These are phyloP conservation scores for Myrica gale DNA, from an alignment of 306 rosid genomes.

Conservation along the genomic window DNA sequence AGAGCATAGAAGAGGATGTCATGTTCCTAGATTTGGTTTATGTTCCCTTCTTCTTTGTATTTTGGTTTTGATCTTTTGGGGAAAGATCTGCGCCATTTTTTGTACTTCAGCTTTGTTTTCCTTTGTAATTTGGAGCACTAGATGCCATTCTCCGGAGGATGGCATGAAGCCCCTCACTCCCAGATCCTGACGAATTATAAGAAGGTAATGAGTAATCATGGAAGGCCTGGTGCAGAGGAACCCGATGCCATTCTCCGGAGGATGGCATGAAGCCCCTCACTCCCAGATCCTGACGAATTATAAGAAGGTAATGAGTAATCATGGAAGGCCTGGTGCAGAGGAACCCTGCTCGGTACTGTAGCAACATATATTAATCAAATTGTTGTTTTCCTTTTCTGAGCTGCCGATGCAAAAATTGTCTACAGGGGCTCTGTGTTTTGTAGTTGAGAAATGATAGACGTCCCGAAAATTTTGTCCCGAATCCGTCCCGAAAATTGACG, in stretches of 20 bases:
- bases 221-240: slow-evolving; percentile 19
- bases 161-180: not conserved
- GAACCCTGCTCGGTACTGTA: no score
- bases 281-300: no score
- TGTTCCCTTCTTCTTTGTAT: slow-evolving; percentile 26
- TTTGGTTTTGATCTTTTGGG: slow-evolving; percentile 27
- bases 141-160: not conserved
- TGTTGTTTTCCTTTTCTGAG: no score
- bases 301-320: no score
- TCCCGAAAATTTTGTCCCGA: no score
- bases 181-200: not conserved
- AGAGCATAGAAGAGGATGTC: not conserved
- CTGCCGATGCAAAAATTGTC: no score
- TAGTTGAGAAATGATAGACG: no score
- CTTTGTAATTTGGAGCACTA: not conserved
- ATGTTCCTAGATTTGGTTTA: not conserved
- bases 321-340: no score
- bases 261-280: no score
- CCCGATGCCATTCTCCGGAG: no score
- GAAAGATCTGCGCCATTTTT: slow-evolving; percentile 28
- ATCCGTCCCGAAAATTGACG: no score
- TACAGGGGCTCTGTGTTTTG: no score
- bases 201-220: slow-evolving; percentile 6
- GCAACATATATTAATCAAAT: not conserved
- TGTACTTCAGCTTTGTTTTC: slow-evolving; percentile 25